Evolutionary conservation across 2,329 filamentous ascomycete genomes (phyloP).

Genomic region (Geosmithia putterillii): DNA sequence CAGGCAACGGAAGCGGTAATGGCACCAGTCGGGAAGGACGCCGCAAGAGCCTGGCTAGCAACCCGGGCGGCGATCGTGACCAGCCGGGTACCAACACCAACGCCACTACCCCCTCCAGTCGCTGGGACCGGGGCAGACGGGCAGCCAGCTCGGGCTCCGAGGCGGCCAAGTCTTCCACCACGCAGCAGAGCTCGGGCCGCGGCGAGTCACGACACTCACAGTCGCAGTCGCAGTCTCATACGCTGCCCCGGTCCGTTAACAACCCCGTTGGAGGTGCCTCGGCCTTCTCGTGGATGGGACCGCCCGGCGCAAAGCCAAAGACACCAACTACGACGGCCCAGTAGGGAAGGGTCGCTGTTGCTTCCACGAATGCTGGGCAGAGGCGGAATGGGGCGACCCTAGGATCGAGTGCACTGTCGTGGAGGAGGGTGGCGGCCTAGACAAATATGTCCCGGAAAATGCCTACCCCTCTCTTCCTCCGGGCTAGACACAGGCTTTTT

Average conservation of each 20-base stretch:
- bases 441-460: too few species aligned
- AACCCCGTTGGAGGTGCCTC: conserved; percentile 87
- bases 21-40: conserved; percentile 26
- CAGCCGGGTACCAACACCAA: not conserved
- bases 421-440: too few species aligned
- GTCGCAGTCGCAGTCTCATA: conserved; percentile 18
- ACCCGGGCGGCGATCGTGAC: not conserved
- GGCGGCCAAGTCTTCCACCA: conserved; percentile 13
- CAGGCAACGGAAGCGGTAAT: too few species aligned
- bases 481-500: too few species aligned
- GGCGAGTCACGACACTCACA: conserved; percentile 1
- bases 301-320: conserved; percentile 26
- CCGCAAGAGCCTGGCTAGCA: conserved; percentile 38
- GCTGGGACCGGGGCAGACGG: conserved; percentile 42
- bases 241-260: conserved; percentile 49
- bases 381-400: not conserved
- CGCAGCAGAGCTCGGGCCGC: conserved; percentile 20
- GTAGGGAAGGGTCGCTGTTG: not conserved
- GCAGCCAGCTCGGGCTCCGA: conserved; percentile 29
- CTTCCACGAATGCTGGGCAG: not conserved
- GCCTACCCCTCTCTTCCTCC: too few species aligned
- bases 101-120: conserved; percentile 12
- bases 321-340: conserved; percentile 11
- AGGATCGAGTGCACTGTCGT: not conserved
- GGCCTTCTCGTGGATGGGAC: conserved; percentile 86